Evolutionary conservation across 208 protist genomes (phyloP).

Genomic region (Leishmania arabica): DNA sequence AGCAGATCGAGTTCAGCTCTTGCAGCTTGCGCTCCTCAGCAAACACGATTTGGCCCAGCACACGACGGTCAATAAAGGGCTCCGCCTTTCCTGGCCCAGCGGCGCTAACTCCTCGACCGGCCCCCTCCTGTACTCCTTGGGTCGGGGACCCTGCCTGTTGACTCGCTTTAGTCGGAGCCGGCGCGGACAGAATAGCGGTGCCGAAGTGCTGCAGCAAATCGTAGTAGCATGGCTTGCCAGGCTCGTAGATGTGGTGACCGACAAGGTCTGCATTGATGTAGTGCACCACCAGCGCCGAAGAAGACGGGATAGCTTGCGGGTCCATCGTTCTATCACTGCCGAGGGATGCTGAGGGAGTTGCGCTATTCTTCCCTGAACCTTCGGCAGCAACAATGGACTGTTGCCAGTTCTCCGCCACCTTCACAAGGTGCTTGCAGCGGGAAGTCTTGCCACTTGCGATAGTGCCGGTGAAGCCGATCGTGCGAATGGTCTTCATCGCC

Average conservation of each 20-base stretch:
- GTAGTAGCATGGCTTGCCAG: slow-evolving; percentile 70
- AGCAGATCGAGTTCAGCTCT: slow-evolving; percentile 69
- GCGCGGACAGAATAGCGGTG: slow-evolving; percentile 34
- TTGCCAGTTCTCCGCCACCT: slow-evolving; percentile 28
- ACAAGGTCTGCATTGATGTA: slow-evolving; percentile 72
- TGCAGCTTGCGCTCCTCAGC: slow-evolving; percentile 38
- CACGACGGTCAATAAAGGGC: slow-evolving; percentile 53
- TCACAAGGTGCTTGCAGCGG: slow-evolving; percentile 60
- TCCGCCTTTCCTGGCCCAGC: neutral
- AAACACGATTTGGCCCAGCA: slow-evolving; percentile 63
- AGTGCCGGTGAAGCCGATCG: slow-evolving; percentile 74
- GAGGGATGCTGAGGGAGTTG: neutral
- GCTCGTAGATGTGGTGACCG: slow-evolving; percentile 72
- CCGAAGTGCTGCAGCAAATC: slow-evolving; percentile 64
- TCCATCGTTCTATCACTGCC: neutral
- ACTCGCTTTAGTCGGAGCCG: neutral
- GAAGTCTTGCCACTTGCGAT: slow-evolving; percentile 84
- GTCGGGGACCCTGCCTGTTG: neutral
- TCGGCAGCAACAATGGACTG: neutral
- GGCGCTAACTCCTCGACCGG: neutral
- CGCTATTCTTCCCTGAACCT: neutral
- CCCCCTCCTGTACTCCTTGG: neutral
- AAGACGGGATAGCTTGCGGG: neutral
- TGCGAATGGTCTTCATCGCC: slow-evolving; percentile 23
- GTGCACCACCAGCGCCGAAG: slow-evolving; percentile 29